Percentiles rank a stretch among this genome's conserved stretches.
Conservation (phyloP, 306 rosid species). For the Coriaria nepalensis region DNA sequence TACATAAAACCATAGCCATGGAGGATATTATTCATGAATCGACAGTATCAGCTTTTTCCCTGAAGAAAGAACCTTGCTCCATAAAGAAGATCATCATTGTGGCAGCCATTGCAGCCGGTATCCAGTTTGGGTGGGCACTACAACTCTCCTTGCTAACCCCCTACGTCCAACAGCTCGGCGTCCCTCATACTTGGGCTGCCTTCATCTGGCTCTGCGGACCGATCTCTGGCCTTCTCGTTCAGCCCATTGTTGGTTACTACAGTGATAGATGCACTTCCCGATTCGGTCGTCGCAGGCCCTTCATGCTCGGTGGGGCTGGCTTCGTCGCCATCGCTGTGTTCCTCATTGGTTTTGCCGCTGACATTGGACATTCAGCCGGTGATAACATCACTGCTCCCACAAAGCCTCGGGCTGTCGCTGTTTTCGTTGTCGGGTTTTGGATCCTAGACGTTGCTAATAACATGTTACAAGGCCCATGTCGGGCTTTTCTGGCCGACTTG, state of each 20-base stretch:
- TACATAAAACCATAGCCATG: too few species aligned
- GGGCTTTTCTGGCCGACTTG: slow-evolving; percentile 16
- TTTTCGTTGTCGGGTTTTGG: slow-evolving; percentile 20
- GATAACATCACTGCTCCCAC: not conserved
- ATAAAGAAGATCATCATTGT: slow-evolving; percentile 37
- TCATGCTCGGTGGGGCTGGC: slow-evolving; percentile 38
- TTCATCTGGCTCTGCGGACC: slow-evolving; percentile 95
- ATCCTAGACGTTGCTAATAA: slow-evolving; percentile 19
- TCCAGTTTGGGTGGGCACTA: slow-evolving; percentile 86
- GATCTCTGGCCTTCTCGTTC: slow-evolving; percentile 66
- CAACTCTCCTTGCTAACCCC: slow-evolving; percentile 78
- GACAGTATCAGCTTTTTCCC: too few species aligned
- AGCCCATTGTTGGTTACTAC: slow-evolving; percentile 72
- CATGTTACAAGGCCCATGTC: slow-evolving; percentile 23
- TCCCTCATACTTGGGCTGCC: slow-evolving; percentile 57
- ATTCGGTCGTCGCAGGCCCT: slow-evolving; percentile 88
- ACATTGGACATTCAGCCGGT: slow-evolving; percentile 32
- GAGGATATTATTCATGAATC: too few species aligned
- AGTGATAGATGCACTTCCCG: slow-evolving; percentile 74
- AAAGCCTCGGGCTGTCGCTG: slow-evolving; percentile 13
- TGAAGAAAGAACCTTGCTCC: slow-evolving; percentile 11
- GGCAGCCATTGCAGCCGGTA: slow-evolving; percentile 70
- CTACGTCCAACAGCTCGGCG: slow-evolving; percentile 60
- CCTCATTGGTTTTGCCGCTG: slow-evolving; percentile 79
- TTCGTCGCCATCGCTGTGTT: slow-evolving; percentile 55